These are phyloP conservation scores for Polychytrium aggregatum DNA, from an alignment of 192 early-diverging fungal species.

Conservation along the genomic window DNA sequence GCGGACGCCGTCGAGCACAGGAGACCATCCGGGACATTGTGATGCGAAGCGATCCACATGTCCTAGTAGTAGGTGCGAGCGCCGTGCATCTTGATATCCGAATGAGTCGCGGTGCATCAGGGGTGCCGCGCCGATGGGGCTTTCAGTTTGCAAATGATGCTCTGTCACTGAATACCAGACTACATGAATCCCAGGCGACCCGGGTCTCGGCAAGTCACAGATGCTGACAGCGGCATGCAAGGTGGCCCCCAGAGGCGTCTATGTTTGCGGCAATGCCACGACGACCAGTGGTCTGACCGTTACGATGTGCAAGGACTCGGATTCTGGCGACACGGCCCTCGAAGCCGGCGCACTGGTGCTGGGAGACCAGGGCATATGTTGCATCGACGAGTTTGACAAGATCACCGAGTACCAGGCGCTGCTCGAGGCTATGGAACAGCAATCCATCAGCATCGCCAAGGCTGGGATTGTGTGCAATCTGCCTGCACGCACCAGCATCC, in stretches of 20 bases:
- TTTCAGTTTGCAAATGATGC: no score
- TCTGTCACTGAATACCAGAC: neutral
- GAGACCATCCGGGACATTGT: slow-evolving; percentile 28
- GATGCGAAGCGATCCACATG: slow-evolving; percentile 59
- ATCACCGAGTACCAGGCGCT: slow-evolving; percentile 67
- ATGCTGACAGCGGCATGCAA: slow-evolving; percentile 62
- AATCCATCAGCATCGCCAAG: slow-evolving; percentile 70
- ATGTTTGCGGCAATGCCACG: slow-evolving; percentile 55
- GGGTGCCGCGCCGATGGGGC: neutral
- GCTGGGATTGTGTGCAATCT: slow-evolving; percentile 67
- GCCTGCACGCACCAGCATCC: slow-evolving; percentile 66
- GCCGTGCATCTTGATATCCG: no score
- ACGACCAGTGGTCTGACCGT: slow-evolving; percentile 55
- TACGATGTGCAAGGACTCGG: slow-evolving; percentile 51
- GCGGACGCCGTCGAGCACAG: slow-evolving; percentile 33
- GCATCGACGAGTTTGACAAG: slow-evolving; percentile 84
- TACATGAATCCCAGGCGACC: slow-evolving; percentile 38
- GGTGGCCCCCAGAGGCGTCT: slow-evolving; percentile 71
- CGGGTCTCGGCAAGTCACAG: slow-evolving; percentile 72
- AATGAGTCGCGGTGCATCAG: no score
- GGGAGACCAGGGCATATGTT: slow-evolving; percentile 72
- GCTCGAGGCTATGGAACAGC: slow-evolving; percentile 77
- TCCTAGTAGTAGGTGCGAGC: slow-evolving; percentile 53
- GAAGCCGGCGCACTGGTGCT: slow-evolving; percentile 68
- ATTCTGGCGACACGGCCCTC: slow-evolving; percentile 55